Base-by-base conservation (phyloP, 1,139 yeast species). In the Kurtzmaniella quercitrusa region DNA sequence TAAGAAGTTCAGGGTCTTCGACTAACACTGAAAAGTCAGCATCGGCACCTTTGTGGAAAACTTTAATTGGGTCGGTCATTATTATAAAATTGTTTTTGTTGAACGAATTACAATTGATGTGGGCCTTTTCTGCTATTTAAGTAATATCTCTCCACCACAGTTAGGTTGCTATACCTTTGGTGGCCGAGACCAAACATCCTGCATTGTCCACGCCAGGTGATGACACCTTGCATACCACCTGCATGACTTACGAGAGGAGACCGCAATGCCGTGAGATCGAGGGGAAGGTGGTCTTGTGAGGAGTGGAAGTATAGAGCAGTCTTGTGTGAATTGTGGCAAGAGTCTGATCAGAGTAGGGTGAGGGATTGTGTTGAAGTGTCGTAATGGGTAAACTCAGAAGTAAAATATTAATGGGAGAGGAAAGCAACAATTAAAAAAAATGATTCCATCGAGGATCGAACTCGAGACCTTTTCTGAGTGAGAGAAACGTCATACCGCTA, bases 1-100 rank as follows among this genome's bases (percentile, higher is more conserved):
- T 59, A 34, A 73, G 73, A 7, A 69, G 68, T 2, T 74, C 78
- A 14, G 64, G 59, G 41, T 82, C 78, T 46, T 82, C 85, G 29
- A 78, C 75, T 60, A 85, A 84, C 38, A 84, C 74, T 41, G 82
- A 68, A 51, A 86, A 83, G 60, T 86, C 95, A 46, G 70, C 63
- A 42, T 70, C 74, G 17, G 59, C 48, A 48, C 95, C 95, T 61
- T 82, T 79, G 71, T 79, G 85, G 55, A 84, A 81, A 40, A 81
- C 68, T 60, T 76, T 81, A 49, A 63, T 68, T 42, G 70, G 69
- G 43, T 53, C 50, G 37, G 47, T 47, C 63, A 54, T 56, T 41
- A n/a, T 42, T 14, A 16, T 25, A 6, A 8, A 14, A 31, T 10
- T 31, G 11, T 9, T 16, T 38, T 21, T 19, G 40, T 18, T 38